A percentile compares a stretch with the other conserved stretches of the same genome.
These are phyloP conservation scores for Thalassiosira hispida DNA, from an alignment of 352 stramenopile species.

Conservation along the genomic window DNA sequence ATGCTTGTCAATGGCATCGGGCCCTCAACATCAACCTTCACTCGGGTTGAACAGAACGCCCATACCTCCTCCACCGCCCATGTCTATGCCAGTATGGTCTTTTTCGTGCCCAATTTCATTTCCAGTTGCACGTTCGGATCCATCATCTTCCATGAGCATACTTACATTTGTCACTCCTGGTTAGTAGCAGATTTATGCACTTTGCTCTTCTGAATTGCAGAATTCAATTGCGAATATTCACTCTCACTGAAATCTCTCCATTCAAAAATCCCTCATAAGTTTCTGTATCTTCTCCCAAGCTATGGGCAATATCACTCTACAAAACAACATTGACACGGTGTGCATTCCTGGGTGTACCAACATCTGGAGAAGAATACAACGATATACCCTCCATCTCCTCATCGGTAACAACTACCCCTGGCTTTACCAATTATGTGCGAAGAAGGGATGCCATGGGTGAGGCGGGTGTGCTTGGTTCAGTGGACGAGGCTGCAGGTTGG, in stretches of 20 bases:
- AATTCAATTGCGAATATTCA: too few species aligned
- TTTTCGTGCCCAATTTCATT: constrained; percentile 39
- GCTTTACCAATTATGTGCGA: constrained; percentile 11
- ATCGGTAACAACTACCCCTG: constrained; percentile 27
- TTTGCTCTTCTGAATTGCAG: background rate
- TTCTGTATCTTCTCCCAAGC: constrained; percentile 48
- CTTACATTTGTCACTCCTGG: constrained; percentile 64
- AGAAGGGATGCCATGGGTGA: constrained; percentile 22
- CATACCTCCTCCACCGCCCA: constrained; percentile 53
- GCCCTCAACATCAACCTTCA: background rate
- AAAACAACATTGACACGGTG: constrained; percentile 44
- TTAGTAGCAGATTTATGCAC: background rate
- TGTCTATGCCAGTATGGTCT: constrained; percentile 69
- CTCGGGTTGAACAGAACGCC: constrained; percentile 11
- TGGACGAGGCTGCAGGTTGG: constrained; percentile 34
- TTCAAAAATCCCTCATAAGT: constrained; percentile 10
- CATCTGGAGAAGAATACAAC: constrained; percentile 42
- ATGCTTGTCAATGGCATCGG: background rate
- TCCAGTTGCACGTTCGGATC: background rate
- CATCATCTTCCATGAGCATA: constrained; percentile 68
- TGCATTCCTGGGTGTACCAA: constrained; percentile 39
- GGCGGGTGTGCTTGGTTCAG: constrained; percentile 4
- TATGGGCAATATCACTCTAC: constrained; percentile 51
- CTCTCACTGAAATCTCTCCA: background rate
- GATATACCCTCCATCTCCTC: constrained; percentile 41